These are phyloP conservation scores for Colletotrichum sp. DNA, from an alignment of 2,329 filamentous ascomycete species.

Conservation along the genomic window DNA sequence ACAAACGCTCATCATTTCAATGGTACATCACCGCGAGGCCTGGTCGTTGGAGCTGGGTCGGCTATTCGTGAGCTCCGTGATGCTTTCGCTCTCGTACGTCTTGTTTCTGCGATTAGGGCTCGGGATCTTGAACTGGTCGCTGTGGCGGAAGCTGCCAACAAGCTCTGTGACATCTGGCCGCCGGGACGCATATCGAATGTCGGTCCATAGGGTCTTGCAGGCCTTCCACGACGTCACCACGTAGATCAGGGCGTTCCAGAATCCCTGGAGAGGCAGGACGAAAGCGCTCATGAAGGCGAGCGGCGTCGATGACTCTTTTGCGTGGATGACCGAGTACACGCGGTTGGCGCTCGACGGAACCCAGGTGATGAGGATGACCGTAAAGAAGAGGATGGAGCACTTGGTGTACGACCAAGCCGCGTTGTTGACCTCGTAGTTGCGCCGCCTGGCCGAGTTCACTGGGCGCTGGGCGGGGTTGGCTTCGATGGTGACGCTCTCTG, in stretches of 20 bases:
- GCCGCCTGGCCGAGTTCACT: constrained; percentile 34
- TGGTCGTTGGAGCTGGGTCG: constrained; percentile 39
- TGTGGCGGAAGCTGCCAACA: constrained; percentile 26
- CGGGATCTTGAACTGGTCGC: constrained; percentile 35
- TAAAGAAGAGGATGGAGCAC: constrained; percentile 73
- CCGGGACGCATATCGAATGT: constrained; percentile 33
- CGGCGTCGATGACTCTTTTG: constrained; percentile 53
- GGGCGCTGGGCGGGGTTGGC: constrained; percentile 24
- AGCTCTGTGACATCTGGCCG: constrained; percentile 38
- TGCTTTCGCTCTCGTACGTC: constrained; percentile 53
- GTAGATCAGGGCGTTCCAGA: constrained; percentile 86
- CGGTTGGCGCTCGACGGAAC: constrained; percentile 80
- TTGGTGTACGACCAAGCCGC: constrained; percentile 74
- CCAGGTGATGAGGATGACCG: constrained; percentile 74
- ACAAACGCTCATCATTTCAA: background rate
- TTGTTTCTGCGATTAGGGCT: constrained; percentile 28
- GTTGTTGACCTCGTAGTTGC: constrained; percentile 59
- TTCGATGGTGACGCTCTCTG: constrained; percentile 24
- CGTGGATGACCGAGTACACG: constrained; percentile 70
- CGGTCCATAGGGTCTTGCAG: constrained; percentile 52
- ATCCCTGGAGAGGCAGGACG: constrained; percentile 80
- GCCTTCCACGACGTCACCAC: constrained; percentile 70
- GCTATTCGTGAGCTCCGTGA: constrained; percentile 51
- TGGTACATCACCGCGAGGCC: background rate
- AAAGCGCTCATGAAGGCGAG: constrained; percentile 74